A percentile compares a stretch with the other conserved stretches of the same genome.
Conservation (phyloP, 2,329 filamentous ascomycete species). For the Ustulina deusta region DNA sequence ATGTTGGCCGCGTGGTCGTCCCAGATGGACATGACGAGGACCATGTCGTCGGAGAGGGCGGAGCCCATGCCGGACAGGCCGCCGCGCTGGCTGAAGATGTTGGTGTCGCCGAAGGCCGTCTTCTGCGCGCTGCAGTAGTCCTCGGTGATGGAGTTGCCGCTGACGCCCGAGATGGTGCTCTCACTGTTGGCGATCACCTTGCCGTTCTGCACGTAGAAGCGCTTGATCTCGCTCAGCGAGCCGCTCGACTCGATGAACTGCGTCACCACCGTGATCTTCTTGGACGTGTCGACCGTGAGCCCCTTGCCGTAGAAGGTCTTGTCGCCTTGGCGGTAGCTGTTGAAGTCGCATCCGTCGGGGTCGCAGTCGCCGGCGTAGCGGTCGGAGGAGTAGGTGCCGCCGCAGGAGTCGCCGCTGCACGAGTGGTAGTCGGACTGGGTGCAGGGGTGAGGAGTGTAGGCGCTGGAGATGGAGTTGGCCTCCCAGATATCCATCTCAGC, state of each 20-base stretch:
- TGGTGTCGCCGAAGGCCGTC: conserved; percentile 63
- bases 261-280: conserved; percentile 69
- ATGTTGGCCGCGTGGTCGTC: conserved; percentile 60
- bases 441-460: conserved; percentile 72
- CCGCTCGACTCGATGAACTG: conserved; percentile 65
- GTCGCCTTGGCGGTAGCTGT: conserved; percentile 71
- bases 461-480: conserved; percentile 69
- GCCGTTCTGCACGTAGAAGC: conserved; percentile 70
- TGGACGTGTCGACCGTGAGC: conserved; percentile 65
- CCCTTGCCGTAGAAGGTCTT: conserved; percentile 68
- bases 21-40: conserved; percentile 70
- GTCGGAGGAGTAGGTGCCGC: conserved; percentile 59
- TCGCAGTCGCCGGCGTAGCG: conserved; percentile 71
- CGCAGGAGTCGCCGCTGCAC: conserved; percentile 61
- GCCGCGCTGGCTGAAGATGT: conserved; percentile 63
- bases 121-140: conserved; percentile 68
- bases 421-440: conserved; percentile 57
- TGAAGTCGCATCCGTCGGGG: conserved; percentile 74
- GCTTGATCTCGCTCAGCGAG: conserved; percentile 65
- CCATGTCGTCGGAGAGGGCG: conserved; percentile 67
- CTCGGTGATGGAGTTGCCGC: conserved; percentile 59
- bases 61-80: conserved; percentile 65
- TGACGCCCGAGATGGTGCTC: conserved; percentile 48
- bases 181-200: conserved; percentile 59
- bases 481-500: conserved; percentile 72